Percentiles rank a stretch among this genome's conserved stretches.
Conservation (phyloP, 1,139 yeast genomes). For the Candida sp. region DNA sequence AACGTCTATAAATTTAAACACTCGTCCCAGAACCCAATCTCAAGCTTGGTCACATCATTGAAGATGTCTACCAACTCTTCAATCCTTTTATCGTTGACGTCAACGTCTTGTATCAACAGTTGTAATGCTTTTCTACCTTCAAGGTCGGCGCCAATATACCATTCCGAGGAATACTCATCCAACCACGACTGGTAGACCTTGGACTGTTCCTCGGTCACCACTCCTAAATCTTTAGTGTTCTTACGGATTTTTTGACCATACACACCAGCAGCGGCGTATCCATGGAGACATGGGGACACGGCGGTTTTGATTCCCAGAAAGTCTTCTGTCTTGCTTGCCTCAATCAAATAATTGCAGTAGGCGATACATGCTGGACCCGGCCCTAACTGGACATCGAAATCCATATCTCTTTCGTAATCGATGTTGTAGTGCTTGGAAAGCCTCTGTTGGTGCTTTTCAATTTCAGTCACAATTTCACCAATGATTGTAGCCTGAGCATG, state of each 20-base stretch:
- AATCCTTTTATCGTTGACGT: conserved; percentile 39
- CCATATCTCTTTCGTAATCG: conserved; percentile 47
- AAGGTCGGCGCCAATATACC: conserved; percentile 56
- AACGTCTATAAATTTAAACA: conserved; percentile 20
- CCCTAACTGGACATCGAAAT: conserved; percentile 37
- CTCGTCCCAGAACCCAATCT: conserved; percentile 68
- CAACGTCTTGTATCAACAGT: conserved; percentile 30
- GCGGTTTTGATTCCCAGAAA: conserved; percentile 72
- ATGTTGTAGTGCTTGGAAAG: conserved; percentile 49
- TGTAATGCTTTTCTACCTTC: conserved; percentile 56
- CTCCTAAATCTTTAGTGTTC: conserved; percentile 10
- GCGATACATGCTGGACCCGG: conserved; percentile 61
- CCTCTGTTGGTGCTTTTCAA: conserved; percentile 58
- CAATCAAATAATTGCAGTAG: conserved; percentile 63
- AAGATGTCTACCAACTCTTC: conserved; percentile 61
- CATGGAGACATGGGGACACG: conserved; percentile 78
- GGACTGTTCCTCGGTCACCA: conserved; percentile 15
- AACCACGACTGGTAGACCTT: conserved; percentile 62
- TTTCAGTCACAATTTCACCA: conserved; percentile 56
- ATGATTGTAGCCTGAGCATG: conserved; percentile 57
- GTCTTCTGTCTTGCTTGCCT: conserved; percentile 55
- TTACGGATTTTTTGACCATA: conserved; percentile 24
- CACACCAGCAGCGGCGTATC: conserved; percentile 61
- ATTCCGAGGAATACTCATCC: conserved; percentile 59
- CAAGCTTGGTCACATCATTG: conserved; percentile 60